Conservation (phyloP, 768 basidiomycete genomes). For the Leccinum boreale region DNA sequence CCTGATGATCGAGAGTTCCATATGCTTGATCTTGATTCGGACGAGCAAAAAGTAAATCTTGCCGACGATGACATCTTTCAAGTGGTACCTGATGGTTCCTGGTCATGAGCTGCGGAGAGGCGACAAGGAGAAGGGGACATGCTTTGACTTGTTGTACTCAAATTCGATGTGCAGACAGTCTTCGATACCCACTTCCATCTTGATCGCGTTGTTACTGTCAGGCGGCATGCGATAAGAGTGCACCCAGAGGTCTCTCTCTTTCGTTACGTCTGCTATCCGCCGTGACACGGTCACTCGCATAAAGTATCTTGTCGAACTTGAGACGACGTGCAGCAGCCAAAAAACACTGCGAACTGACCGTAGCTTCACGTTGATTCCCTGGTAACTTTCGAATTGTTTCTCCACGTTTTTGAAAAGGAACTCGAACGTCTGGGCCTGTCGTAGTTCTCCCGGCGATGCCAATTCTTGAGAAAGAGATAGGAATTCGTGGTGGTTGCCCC, state of each 20-base stretch:
- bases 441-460: slow-evolving; percentile 94
- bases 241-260: slow-evolving; percentile 96
- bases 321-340: neutral
- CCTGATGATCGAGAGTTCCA: slow-evolving; percentile 98
- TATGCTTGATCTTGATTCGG: slow-evolving; percentile 99
- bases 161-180: slow-evolving; percentile 99
- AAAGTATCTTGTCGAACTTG: slow-evolving; percentile 65
- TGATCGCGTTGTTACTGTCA: slow-evolving; percentile 96
- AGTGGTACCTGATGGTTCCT: slow-evolving; percentile 70
- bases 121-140: slow-evolving; percentile 27
- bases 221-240: slow-evolving; percentile 99
- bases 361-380: slow-evolving; percentile 97
- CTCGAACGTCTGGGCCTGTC: slow-evolving; percentile 93
- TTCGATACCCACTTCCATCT: slow-evolving; percentile 99
- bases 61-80: slow-evolving; percentile 98
- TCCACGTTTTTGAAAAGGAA: slow-evolving; percentile 99
- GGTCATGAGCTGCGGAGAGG: slow-evolving; percentile 1
- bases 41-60: slow-evolving; percentile 99
- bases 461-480: slow-evolving; percentile 93
- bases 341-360: slow-evolving; percentile 48
- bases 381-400: slow-evolving; percentile 98
- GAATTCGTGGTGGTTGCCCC: slow-evolving; percentile 98
- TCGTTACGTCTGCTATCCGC: slow-evolving; percentile 87
- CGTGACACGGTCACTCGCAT: slow-evolving; percentile 87
- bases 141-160: slow-evolving; percentile 99